Evolutionary conservation across 1,284 basidiomycete species (phyloP).

Genomic region (Sporisorium graminicola): DNA sequence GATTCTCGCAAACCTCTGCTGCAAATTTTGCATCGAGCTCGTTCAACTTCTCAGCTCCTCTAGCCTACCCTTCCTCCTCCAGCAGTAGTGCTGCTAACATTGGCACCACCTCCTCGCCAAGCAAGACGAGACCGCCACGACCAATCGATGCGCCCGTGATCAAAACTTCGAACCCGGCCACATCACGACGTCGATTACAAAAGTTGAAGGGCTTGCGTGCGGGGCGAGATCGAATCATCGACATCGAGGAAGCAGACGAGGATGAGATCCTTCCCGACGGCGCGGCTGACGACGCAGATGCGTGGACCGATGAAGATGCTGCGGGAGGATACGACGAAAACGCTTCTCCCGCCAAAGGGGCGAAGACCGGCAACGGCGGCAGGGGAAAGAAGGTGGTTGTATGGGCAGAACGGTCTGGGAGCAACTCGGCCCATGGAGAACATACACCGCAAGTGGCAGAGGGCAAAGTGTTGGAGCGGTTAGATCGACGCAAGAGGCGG

Average conservation of each 20-base stretch:
- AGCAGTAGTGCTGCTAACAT: neutral
- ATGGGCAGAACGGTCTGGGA: constrained; percentile 19
- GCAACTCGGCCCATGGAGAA: neutral
- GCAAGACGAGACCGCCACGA: neutral
- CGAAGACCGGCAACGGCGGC: neutral
- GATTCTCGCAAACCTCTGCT: neutral
- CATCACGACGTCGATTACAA: constrained; percentile 19
- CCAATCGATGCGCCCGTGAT: constrained; percentile 7
- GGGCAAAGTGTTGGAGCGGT: constrained; percentile 13
- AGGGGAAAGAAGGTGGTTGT: constrained; percentile 14
- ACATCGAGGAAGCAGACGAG: constrained; percentile 16
- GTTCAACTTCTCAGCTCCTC: constrained; percentile 25
- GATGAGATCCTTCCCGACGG: constrained; percentile 12
- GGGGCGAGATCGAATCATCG: constrained; percentile 32
- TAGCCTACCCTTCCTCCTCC: constrained; percentile 11
- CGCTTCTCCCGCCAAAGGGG: neutral
- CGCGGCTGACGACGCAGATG: constrained; percentile 16
- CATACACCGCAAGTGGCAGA: constrained; percentile 9
- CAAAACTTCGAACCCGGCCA: constrained; percentile 32
- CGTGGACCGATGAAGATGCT: constrained; percentile 47
- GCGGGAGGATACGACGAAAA: neutral
- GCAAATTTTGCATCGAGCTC: constrained; percentile 13
- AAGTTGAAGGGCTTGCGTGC: constrained; percentile 36
- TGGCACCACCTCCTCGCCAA: neutral
- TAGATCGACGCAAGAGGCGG: constrained; percentile 29